Percentiles rank a stretch among this genome's conserved stretches.
Conservation (phyloP, 768 basidiomycete species). For the Boletus speciosus region DNA sequence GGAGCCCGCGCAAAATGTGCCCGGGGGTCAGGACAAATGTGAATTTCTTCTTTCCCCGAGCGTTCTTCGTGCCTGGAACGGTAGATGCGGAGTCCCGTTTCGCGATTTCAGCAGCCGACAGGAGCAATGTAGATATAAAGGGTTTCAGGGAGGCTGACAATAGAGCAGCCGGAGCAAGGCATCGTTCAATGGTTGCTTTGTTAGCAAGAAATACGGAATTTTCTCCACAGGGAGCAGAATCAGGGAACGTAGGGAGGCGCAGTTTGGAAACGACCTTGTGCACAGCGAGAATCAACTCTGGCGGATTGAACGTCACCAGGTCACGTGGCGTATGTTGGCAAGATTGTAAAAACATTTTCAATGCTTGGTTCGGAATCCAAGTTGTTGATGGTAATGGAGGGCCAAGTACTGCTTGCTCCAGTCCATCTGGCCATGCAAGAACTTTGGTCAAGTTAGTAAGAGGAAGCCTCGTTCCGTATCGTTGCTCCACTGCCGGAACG, state of each 20-base stretch:
- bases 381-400: slow-evolving; percentile 2
- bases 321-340: slow-evolving; percentile 23
- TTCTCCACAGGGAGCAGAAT: slow-evolving; percentile 5
- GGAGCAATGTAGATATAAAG: slow-evolving; percentile 34
- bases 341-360: slow-evolving; percentile 4
- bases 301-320: slow-evolving; percentile 18
- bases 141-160: slow-evolving; percentile 32
- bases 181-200: slow-evolving; percentile 19
- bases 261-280: slow-evolving; percentile 21
- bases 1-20: slow-evolving; percentile 39
- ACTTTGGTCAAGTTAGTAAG: slow-evolving; percentile 15
- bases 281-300: slow-evolving; percentile 30
- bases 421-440: slow-evolving; percentile 13
- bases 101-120: slow-evolving; percentile 31
- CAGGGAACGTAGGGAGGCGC: slow-evolving; percentile 21
- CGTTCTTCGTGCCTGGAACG: slow-evolving; percentile 14
- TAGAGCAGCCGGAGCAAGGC: slow-evolving; percentile 37
- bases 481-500: slow-evolving; percentile 21
- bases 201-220: slow-evolving; percentile 6
- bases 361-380: not conserved
- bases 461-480: slow-evolving; percentile 17
- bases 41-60: slow-evolving; percentile 22
- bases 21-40: slow-evolving; percentile 35
- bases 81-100: slow-evolving; percentile 30
- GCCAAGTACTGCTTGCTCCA: slow-evolving; percentile 15